Evolutionary conservation across 2,329 filamentous ascomycete species (phyloP), one percentile per base, ranked within the genome.

Genomic region (Lecanosticta acicola): DNA sequence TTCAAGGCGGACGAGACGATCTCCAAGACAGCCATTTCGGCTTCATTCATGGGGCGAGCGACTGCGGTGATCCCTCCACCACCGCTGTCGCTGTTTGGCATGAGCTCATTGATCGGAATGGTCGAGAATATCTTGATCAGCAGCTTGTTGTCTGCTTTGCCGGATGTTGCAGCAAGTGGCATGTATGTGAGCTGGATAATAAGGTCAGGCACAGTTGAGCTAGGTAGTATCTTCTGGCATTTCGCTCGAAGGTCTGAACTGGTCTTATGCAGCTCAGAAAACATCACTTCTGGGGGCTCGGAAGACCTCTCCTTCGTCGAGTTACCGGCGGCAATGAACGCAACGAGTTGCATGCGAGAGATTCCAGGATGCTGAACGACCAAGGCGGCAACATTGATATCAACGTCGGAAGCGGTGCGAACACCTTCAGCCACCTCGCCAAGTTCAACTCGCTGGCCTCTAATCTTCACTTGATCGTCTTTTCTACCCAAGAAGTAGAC

Each of bases 401-500:
- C 39, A 13, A 21, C 13, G 14, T 41, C 36, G 13, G 47, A 44
- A 9, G 44, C 45, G 21, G 38, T 40, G 20, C 47, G 39, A 13
- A 50, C 45, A 40, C 44, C 44, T 29, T 50, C 44, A 11, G 44
- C 57, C 3, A 58, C 51, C 40, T 58, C 57, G 13, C 51, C 55
- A 4, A 57, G 45, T 41, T 59, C 57, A 7, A 59, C 41, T 4
- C 55, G 53, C 41, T 57, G 51, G 10, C 55, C 57, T 16, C 47
- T 35, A 10, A 59, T 32, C 41, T 59, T 59, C 20, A 54, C 47
- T 36, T 58, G 55, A 7, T 45, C 48, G 32, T 59, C 54, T 43
- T 53, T 54, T 10, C 58, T 47, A 9, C 55, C 52, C 18, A 58
- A 20, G 33, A 59, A 53, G 18, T 45, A 33, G 18, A 59, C 13